Evolutionary conservation across 345 rosid genomes (phyloP).

Genomic region (Boechera retrofracta): DNA sequence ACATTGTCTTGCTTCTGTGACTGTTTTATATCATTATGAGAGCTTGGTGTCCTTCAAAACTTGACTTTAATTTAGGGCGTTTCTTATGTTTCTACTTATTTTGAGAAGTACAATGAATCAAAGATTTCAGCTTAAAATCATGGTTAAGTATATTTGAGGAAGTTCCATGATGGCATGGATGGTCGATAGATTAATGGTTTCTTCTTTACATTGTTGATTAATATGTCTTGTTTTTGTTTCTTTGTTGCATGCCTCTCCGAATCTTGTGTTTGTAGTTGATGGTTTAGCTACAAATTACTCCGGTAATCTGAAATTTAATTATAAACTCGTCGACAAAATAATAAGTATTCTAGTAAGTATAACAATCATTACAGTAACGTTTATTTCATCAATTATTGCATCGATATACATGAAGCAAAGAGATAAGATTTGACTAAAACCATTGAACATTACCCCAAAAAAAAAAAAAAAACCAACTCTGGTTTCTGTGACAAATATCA

Average conservation of each 20-base stretch:
- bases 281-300: too few species aligned
- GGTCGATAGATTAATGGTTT: too few species aligned
- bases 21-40: conserved; percentile 26
- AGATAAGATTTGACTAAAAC: conserved; percentile 10
- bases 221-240: too few species aligned
- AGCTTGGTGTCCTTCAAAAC: not conserved
- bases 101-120: not conserved
- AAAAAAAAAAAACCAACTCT: conserved; percentile 14
- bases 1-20: not conserved
- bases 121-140: not conserved
- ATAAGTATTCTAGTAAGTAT: not conserved
- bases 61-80: not conserved
- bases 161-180: too few species aligned
- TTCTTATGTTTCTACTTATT: not conserved
- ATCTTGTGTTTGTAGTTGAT: too few species aligned
- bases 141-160: not conserved
- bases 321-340: too few species aligned
- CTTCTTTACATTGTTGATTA: too few species aligned
- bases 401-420: not conserved
- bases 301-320: too few species aligned
- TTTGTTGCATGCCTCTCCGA: too few species aligned
- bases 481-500: not conserved
- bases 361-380: conserved; percentile 16
- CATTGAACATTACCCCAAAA: not conserved
- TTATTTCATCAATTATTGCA: conserved; percentile 16